Conservation (phyloP, 345 rosid genomes). For the Hibiscus tridactylites region DNA sequence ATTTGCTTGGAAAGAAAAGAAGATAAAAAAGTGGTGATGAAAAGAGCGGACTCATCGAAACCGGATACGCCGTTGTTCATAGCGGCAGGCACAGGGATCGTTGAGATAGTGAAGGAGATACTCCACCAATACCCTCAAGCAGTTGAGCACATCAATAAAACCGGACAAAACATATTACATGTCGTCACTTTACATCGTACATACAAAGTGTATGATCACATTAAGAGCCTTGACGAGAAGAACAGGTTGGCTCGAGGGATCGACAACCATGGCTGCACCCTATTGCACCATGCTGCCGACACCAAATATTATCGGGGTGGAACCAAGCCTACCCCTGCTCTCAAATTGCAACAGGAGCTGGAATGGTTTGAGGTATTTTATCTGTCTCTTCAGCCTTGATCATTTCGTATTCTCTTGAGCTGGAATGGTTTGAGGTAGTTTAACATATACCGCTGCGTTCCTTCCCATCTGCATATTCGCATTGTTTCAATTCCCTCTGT, state of each 20-base stretch:
- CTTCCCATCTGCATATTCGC: conserved; percentile 15
- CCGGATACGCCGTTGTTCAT: conserved; percentile 9
- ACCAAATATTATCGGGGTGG: conserved; percentile 4
- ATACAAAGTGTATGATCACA: neutral
- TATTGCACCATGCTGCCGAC: conserved; percentile 23
- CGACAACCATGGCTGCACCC: conserved; percentile 13
- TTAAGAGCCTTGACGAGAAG: neutral
- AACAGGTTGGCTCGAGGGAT: neutral
- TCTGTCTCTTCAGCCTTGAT: neutral
- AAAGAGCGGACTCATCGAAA: neutral
- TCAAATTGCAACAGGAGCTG: conserved; percentile 17
- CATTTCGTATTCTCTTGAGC: conserved; percentile 8
- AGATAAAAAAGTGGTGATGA: too few relatives aligned
- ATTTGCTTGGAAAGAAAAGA: conserved; percentile 6
- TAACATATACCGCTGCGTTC: conserved; percentile 12
- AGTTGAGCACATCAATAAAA: conserved; percentile 2
- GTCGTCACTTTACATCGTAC: conserved; percentile 1
- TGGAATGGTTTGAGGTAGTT: conserved; percentile 16
- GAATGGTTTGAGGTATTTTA: conserved; percentile 10
- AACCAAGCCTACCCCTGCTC: conserved; percentile 11
- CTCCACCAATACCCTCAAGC: conserved; percentile 7
- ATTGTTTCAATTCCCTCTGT: conserved; percentile 14
- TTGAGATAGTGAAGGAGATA: conserved; percentile 10
- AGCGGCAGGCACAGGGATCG: conserved; percentile 6
- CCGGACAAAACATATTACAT: conserved; percentile 11